Conservation (phyloP, 2,329 filamentous ascomycete genomes). For the Fusarium praegraminearum region DNA sequence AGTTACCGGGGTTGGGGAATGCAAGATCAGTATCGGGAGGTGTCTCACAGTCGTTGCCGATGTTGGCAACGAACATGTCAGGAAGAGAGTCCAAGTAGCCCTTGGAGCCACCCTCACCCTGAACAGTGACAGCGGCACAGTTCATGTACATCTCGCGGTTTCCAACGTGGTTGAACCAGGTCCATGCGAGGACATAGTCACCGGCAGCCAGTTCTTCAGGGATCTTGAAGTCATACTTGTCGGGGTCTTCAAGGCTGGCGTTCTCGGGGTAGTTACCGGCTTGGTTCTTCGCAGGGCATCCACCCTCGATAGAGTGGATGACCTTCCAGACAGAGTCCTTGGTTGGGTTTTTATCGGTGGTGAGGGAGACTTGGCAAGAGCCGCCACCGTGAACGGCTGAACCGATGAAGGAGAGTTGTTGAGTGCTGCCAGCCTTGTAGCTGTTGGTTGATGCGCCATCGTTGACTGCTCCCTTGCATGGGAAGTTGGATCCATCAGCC, state of each 20-base stretch:
- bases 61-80: constrained; percentile 76
- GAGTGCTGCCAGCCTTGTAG: constrained; percentile 61
- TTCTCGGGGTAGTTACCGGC: constrained; percentile 68
- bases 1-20: constrained; percentile 72
- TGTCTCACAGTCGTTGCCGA: constrained; percentile 67
- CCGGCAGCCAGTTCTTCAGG: constrained; percentile 79
- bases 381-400: constrained; percentile 88
- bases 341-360: constrained; percentile 78
- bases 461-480: constrained; percentile 76
- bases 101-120: constrained; percentile 62
- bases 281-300: constrained; percentile 75
- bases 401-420: constrained; percentile 73
- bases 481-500: constrained; percentile 74
- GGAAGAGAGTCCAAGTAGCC: constrained; percentile 74
- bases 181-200: constrained; percentile 87
- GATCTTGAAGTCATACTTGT: constrained; percentile 76
- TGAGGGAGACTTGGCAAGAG: constrained; percentile 89
- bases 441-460: constrained; percentile 63
- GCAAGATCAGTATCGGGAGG: constrained; percentile 62
- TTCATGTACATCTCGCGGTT: constrained; percentile 99
- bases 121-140: constrained; percentile 81
- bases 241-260: constrained; percentile 59
- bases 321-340: constrained; percentile 83
- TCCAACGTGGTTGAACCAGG: constrained; percentile 93
- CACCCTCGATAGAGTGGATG: constrained; percentile 87